Evolutionary conservation across 2,329 filamentous ascomycete genomes (phyloP).

Genomic region (Fusarium drepaniforme): DNA sequence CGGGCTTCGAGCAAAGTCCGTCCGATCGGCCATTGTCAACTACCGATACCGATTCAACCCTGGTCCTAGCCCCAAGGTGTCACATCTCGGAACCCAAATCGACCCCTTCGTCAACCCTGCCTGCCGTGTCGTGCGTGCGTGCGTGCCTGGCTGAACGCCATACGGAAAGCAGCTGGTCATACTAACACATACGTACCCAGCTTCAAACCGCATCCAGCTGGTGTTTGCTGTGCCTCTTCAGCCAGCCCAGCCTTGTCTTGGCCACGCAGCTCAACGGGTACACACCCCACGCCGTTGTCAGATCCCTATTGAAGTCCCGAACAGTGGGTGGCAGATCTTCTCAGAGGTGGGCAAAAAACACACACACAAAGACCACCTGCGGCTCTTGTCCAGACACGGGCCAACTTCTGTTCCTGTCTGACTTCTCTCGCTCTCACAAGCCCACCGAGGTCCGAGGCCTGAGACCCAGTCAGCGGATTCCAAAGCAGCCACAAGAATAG

Average conservation of each 20-base stretch:
- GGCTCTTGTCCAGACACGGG: conserved; percentile 27
- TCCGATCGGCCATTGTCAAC: conserved; percentile 25
- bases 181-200: neutral
- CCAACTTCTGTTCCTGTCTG: conserved; percentile 21
- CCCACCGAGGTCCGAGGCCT: conserved; percentile 28
- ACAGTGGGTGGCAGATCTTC: neutral
- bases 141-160: neutral
- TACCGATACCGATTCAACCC: conserved; percentile 23
- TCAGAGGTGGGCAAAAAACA: neutral
- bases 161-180: neutral
- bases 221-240: neutral
- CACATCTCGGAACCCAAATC: neutral
- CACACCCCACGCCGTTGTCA: conserved; percentile 13
- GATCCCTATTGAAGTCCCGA: conserved; percentile 13
- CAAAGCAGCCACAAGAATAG: conserved; percentile 10
- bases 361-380: neutral
- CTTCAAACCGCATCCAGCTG: neutral
- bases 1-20: conserved; percentile 5
- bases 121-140: neutral
- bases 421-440: conserved; percentile 19
- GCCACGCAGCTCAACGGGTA: neutral
- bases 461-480: conserved; percentile 11
- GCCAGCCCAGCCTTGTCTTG: conserved; percentile 3
- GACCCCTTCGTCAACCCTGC: neutral
- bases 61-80: conserved; percentile 13